Conservation (phyloP, 176 grass and related monocot genomes). For the Cenchrus americanus region DNA sequence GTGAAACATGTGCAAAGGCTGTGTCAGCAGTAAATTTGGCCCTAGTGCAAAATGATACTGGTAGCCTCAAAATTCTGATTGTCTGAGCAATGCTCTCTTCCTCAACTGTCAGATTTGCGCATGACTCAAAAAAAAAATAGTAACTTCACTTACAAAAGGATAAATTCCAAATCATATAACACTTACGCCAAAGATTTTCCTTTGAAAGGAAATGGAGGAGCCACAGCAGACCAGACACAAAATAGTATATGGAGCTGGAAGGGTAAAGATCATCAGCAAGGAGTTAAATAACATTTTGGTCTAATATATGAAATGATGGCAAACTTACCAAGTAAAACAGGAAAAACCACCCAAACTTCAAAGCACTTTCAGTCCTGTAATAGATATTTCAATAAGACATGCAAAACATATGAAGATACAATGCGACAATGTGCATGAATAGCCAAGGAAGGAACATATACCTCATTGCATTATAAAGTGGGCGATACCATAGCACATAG, state of each 20-base stretch:
- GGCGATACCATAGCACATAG: conserved; percentile 92
- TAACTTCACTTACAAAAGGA: conserved; percentile 16
- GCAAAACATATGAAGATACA: conserved; percentile 34
- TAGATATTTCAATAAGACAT: conserved; percentile 25
- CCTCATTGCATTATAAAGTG: conserved; percentile 98
- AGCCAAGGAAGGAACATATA: conserved; percentile 24
- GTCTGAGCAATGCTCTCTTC: neutral
- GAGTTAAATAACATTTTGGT: conserved; percentile 27
- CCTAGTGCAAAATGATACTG: neutral
- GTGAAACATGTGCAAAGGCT: conserved; percentile 12
- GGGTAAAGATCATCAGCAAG: conserved; percentile 33
- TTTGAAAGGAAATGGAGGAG: conserved; percentile 97
- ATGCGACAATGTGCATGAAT: neutral
- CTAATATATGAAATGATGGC: neutral
- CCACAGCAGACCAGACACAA: conserved; percentile 87
- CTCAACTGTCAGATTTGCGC: conserved; percentile 22
- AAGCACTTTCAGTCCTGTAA: conserved; percentile 91
- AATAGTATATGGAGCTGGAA: conserved; percentile 89
- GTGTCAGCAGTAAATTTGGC: neutral
- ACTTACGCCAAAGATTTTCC: conserved; percentile 99
- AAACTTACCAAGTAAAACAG: conserved; percentile 80
- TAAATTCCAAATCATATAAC: conserved; percentile 9
- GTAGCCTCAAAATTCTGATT: neutral
- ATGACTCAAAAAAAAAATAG: conserved; percentile 5
- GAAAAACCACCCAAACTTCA: conserved; percentile 97